These are phyloP conservation scores for Ustilago trichophora DNA, from an alignment of 1,284 basidiomycete genomes.

Conservation along the genomic window DNA sequence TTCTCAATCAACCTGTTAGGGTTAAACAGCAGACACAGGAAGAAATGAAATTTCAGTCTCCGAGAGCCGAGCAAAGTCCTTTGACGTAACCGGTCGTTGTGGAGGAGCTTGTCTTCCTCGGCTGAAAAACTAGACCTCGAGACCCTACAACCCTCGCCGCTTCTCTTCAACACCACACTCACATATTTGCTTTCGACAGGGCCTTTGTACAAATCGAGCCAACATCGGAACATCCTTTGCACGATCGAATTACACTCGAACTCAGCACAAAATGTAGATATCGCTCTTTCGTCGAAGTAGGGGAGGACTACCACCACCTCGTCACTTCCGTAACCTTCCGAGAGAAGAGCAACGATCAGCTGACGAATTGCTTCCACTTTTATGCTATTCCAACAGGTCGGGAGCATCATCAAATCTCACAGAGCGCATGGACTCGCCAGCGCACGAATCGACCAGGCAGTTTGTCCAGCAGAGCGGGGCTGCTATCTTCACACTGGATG, in stretches of 20 bases:
- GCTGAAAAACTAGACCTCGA: not conserved
- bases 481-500: constrained; percentile 39
- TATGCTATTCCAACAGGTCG: constrained; percentile 14
- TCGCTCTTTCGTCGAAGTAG: too few species aligned
- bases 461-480: constrained; percentile 36
- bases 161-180: not conserved
- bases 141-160: not conserved
- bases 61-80: constrained; percentile 14
- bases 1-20: not conserved
- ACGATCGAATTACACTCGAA: too few species aligned
- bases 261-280: too few species aligned
- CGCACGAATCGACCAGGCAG: constrained; percentile 27
- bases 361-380: not conserved
- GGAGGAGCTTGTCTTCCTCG: not conserved
- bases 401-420: constrained; percentile 44
- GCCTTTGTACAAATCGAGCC: too few species aligned
- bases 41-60: not conserved
- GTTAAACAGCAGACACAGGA: not conserved
- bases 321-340: not conserved
- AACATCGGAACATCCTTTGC: too few species aligned
- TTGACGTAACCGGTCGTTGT: constrained; percentile 10
- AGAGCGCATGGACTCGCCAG: constrained; percentile 38
- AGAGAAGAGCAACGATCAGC: not conserved
- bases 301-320: too few species aligned
- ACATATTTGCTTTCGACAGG: too few species aligned